Evolutionary conservation across 78 protist genomes (phyloP).

Genomic region (Bigelowiella natans): DNA sequence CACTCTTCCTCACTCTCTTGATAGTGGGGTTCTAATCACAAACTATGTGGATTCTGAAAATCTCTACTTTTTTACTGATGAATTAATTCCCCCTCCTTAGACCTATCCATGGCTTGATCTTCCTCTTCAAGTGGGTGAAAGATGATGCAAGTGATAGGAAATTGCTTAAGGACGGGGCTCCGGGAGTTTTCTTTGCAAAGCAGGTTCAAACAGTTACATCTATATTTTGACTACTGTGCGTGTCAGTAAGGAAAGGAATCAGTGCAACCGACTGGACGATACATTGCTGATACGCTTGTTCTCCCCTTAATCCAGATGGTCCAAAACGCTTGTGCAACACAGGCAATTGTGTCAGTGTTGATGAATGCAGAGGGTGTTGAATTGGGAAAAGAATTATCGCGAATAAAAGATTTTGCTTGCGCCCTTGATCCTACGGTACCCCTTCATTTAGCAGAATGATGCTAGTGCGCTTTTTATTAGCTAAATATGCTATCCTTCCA

Average conservation of each 20-base stretch:
- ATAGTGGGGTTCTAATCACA: too few species aligned
- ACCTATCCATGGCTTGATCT: slow-evolving; percentile 70
- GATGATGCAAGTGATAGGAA: slow-evolving; percentile 33
- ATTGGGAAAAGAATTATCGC: slow-evolving; percentile 59
- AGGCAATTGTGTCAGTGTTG: slow-evolving; percentile 84
- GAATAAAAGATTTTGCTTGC: slow-evolving; percentile 55
- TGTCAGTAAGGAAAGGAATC: too few species aligned
- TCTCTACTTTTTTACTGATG: too few species aligned
- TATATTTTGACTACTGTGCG: not conserved
- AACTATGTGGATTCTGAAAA: too few species aligned
- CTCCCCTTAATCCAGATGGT: slow-evolving; percentile 74
- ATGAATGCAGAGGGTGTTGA: slow-evolving; percentile 56
- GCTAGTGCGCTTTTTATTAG: not conserved
- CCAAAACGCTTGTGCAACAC: slow-evolving; percentile 94
- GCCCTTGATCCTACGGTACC: not conserved
- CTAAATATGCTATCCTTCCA: not conserved
- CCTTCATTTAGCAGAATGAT: not conserved
- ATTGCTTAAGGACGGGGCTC: not conserved
- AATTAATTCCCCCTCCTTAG: too few species aligned
- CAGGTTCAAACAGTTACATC: not conserved
- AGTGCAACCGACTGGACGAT: too few species aligned
- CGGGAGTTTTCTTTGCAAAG: slow-evolving; percentile 20
- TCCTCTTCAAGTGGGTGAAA: slow-evolving; percentile 76
- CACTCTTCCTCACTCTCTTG: too few species aligned
- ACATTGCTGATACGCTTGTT: not conserved